phyloP scores from a whole-genome alignment of 495 filamentous ascomycete genomes.

The Viridothelium virens region DNA sequence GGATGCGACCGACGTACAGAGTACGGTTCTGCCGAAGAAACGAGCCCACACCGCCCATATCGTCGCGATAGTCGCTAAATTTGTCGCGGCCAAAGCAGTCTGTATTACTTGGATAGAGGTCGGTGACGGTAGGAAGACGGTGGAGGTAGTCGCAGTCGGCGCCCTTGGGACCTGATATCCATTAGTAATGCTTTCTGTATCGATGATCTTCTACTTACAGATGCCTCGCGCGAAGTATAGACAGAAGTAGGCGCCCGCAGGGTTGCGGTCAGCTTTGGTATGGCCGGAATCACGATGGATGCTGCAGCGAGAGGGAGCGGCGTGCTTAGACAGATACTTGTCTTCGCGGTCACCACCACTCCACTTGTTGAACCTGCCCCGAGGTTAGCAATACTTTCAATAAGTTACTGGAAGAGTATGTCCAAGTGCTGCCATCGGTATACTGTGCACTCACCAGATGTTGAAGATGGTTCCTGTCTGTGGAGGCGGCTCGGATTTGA shows the following conservation, averaged over 20 bases:
- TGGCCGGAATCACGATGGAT: conserved; percentile 76
- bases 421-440: too few species aligned
- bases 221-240: conserved; percentile 80
- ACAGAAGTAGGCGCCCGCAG: conserved; percentile 75
- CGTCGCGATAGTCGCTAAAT: conserved; percentile 77
- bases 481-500: conserved; percentile 71
- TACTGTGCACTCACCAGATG: conserved; percentile 52
- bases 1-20: conserved; percentile 84
- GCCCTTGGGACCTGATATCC: conserved; percentile 54
- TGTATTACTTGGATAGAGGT: conserved; percentile 79
- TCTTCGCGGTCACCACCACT: conserved; percentile 89
- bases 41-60: conserved; percentile 91
- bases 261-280: conserved; percentile 72
- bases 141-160: conserved; percentile 93
- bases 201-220: conserved; percentile 36
- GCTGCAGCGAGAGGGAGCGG: conserved; percentile 72
- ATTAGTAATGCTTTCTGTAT: too few species aligned
- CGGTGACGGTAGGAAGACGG: conserved; percentile 67
- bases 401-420: too few species aligned
- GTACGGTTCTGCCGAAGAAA: conserved; percentile 91
- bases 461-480: conserved; percentile 94
- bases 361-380: conserved; percentile 67
- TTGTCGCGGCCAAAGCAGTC: conserved; percentile 93
- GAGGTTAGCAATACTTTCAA: too few species aligned
- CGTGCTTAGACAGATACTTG: conserved; percentile 68